Conservation (phyloP, 2,329 filamentous ascomycete genomes). For the Phialemoniopsis sp. region DNA sequence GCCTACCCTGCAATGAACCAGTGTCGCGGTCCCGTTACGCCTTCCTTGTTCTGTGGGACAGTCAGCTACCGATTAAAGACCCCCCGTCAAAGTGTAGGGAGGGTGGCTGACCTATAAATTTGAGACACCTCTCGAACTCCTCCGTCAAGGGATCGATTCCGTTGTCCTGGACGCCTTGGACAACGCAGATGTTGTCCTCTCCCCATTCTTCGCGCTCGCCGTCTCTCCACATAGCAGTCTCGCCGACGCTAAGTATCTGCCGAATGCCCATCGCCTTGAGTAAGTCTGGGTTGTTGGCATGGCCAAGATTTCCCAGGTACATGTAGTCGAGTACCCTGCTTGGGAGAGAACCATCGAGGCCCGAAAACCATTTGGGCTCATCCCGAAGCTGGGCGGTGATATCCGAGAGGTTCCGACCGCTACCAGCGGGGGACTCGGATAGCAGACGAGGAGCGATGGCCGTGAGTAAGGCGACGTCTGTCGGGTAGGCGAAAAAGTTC, state of each 20-base stretch:
- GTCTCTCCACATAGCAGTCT: slow-evolving; percentile 77
- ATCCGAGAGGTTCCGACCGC: slow-evolving; percentile 45
- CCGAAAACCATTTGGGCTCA: slow-evolving; percentile 76
- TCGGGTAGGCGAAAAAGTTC: slow-evolving; percentile 95
- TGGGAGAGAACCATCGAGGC: slow-evolving; percentile 85
- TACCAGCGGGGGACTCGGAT: slow-evolving; percentile 58
- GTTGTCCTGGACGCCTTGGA: slow-evolving; percentile 91
- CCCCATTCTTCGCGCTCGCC: slow-evolving; percentile 71
- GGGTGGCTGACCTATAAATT: slow-evolving; percentile 77
- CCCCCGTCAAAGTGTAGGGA: background rate
- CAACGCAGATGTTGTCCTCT: slow-evolving; percentile 69
- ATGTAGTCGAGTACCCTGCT: slow-evolving; percentile 88
- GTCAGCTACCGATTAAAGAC: background rate
- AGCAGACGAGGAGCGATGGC: slow-evolving; percentile 74
- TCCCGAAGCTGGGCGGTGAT: slow-evolving; percentile 47
- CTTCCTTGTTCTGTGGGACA: slow-evolving; percentile 66
- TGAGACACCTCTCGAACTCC: slow-evolving; percentile 80
- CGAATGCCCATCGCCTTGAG: slow-evolving; percentile 76
- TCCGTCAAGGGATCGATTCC: slow-evolving; percentile 88
- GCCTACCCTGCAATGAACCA: slow-evolving; percentile 94
- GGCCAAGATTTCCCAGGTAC: slow-evolving; percentile 89
- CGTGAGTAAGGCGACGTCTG: slow-evolving; percentile 79
- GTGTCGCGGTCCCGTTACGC: slow-evolving; percentile 71
- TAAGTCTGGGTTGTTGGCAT: slow-evolving; percentile 90
- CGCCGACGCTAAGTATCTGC: slow-evolving; percentile 88